Base-by-base conservation (phyloP, 495 filamentous ascomycete species). In the Xylaria longipes region DNA sequence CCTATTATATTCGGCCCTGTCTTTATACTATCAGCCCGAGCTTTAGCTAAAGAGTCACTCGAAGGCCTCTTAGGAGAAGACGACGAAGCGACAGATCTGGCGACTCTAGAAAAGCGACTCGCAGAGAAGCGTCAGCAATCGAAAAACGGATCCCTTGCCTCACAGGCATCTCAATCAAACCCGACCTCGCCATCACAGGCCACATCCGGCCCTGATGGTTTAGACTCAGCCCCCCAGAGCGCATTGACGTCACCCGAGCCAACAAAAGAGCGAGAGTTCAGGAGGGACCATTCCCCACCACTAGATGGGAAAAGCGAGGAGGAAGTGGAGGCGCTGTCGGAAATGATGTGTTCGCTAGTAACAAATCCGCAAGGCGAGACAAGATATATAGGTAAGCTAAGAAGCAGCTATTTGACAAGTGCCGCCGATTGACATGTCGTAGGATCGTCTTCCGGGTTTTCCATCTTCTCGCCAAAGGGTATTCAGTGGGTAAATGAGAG, bases 341-440 rank as follows among this genome's bases (percentile, higher is more conserved):
- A 99, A 81, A 97, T 98, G 92, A 98, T 99, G 96, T 98, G 96
- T 80, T 97, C 94, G 1, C 83, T 99, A 50, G 95, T 99, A n/a
- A 99, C 96, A 8, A 98, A 97, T 72, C 97, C 97, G 75, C 92
- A 90, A 72, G 96, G 96, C 39, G 96, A 99, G 82, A 97, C 96
- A 35, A 87, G 96, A 79, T 99, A 97, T 82, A 97, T 98, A 75
- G 96, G 95, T 97, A 88, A 46, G 87, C 74, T 25, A 46, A 39
- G 27, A 43, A 62, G 45, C 71, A 39, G 35, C 15, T 68, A 63
- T 41, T 61, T 35, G 35, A 58, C 50, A 46, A 37, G 62, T 33
- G 65, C 39, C 54, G 57, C 71, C 17, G 31, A 71, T 75, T 81
- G 74, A 80, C 74, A 64, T n/a, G 69, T 20, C 11, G 41, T 35